A percentile compares a stretch with the other conserved stretches of the same genome.
phyloP scores from a whole-genome alignment of 257 asterid species.

The Nicotiana tomentosiformis region DNA sequence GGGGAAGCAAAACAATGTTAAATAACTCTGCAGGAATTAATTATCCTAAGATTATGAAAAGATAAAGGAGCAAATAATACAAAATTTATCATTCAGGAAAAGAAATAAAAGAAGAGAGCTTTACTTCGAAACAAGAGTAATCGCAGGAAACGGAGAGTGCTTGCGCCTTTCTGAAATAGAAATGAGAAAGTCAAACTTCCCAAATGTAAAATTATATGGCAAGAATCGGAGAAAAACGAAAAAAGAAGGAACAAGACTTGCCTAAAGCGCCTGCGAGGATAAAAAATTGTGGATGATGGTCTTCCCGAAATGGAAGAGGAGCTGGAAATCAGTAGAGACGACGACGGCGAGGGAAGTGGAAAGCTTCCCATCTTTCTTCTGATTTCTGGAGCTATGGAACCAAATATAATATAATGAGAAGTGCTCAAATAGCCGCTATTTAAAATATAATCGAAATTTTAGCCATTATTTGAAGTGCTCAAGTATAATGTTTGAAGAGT shows the following conservation, averaged over 20 bases:
- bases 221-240: background rate
- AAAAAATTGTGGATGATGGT: background rate
- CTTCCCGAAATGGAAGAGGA: background rate
- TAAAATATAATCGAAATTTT: too few relatives aligned
- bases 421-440: too few relatives aligned
- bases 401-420: background rate
- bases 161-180: conserved; percentile 14
- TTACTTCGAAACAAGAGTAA: conserved; percentile 70
- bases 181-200: background rate
- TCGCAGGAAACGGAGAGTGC: conserved; percentile 43
- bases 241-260: background rate
- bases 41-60: background rate
- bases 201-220: background rate
- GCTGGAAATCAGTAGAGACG: background rate
- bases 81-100: background rate
- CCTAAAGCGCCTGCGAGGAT: background rate
- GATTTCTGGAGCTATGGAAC: background rate
- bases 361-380: background rate
- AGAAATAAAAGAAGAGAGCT: background rate
- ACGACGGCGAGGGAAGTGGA: background rate
- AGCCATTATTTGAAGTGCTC: too few relatives aligned
- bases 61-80: background rate
- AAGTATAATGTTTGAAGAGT: too few relatives aligned
- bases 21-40: background rate
- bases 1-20: background rate